Conservation (phyloP, 768 basidiomycete species). For the Termitomyces sp. region DNA sequence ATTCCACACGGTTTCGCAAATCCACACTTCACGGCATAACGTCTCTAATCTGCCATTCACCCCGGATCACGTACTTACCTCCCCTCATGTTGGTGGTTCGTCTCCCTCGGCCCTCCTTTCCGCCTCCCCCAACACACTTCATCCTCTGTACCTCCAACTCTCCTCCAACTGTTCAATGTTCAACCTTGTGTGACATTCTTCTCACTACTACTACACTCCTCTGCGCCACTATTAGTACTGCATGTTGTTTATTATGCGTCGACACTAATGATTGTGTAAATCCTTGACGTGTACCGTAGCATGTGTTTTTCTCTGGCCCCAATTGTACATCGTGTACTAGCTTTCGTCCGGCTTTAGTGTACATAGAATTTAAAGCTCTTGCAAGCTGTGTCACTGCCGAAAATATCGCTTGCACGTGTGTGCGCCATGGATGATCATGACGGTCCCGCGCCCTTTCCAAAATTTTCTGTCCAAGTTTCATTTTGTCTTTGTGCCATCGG, state of each 20-base stretch:
- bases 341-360: background rate
- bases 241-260: background rate
- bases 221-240: background rate
- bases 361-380: conserved; percentile 3
- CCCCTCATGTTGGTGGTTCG: background rate
- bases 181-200: background rate
- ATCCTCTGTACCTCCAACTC: background rate
- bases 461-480: no score
- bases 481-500: no score
- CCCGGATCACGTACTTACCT: background rate
- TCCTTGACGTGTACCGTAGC: conserved; percentile 1
- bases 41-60: background rate
- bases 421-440: no score
- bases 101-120: no score
- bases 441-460: no score
- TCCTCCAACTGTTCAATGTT: background rate
- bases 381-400: no score
- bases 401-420: no score
- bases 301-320: conserved; percentile 1
- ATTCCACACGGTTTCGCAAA: background rate
- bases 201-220: background rate
- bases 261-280: background rate
- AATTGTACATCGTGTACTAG: background rate
- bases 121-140: background rate
- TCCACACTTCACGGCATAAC: background rate